Base-by-base conservation (phyloP, 768 basidiomycete species). In the Xerocomellus intermedius region DNA sequence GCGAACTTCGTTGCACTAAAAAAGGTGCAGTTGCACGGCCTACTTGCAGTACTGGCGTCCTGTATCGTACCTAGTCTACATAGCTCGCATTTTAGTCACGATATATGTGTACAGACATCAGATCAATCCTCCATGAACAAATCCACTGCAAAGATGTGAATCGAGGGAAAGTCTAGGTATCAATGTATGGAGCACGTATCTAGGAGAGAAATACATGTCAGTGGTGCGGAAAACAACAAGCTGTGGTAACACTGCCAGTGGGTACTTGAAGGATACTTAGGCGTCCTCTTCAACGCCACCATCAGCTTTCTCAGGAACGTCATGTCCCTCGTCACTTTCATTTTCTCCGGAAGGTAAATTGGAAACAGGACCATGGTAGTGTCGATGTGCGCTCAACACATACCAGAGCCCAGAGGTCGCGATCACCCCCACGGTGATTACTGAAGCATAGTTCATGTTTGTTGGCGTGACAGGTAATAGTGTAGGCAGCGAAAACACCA, bases 351-450 rank as follows among this genome's bases (percentile, higher is more conserved):
- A 19, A 21, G 60, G 70, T 48, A 83, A 58, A 65, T 82, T 81
- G 48, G 82, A 80, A 58, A 77, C 75, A 19, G 84, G 83, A n/a
- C 84, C 84, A 37, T 74, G 73, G 60, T 84, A 85, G 58, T 84
- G 79, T 48, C 72, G 76, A 54, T 78, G 79, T 22, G 81, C 84
- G 30, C 77, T 72, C 22, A 77, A 52, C 53, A 79, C 57, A 67
- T 84, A 85, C 83, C 83, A 85, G 5, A 73, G 48, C 36, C 81
- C 77, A 52, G 65, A 60, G 8, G 47, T 1, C 12, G 42, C 50
- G 21, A 68, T 50, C 39, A 69, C 61, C 16, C 60, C 63, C 8
- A 69, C 61, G 5, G 48, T 50, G 48, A 72, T 65, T 9, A 76
- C 76, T 4, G 75, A 63, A 17, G 78, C 76, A 60, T 82, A 82